Percentiles rank a stretch among this genome's conserved stretches.
Evolutionary conservation across 805 yeast species (phyloP).

Genomic region (Candida chilensis): DNA sequence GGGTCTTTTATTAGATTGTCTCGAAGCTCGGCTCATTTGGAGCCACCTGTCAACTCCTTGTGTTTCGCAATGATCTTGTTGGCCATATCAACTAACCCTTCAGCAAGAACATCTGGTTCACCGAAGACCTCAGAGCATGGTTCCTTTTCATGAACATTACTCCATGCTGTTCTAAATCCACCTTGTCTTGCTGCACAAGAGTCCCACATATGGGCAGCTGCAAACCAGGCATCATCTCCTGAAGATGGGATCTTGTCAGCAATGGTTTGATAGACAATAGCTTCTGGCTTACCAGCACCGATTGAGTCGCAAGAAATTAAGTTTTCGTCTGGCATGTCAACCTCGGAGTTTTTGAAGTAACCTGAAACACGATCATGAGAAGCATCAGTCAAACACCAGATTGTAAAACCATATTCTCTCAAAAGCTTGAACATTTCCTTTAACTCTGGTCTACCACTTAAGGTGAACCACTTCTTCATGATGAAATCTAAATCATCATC

Average conservation of each 20-base stretch:
- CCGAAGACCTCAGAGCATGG: conserved; percentile 18
- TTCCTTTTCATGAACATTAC: conserved; percentile 14
- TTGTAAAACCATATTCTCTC: conserved; percentile 16
- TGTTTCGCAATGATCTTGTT: conserved; percentile 13
- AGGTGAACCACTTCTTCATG: conserved; percentile 11
- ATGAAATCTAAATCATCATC: conserved; percentile 14
- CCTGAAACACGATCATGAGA: conserved; percentile 13
- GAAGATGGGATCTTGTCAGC: conserved; percentile 11
- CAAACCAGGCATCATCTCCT: conserved; percentile 17
- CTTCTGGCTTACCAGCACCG: conserved; percentile 17
- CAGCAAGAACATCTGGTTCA: conserved; percentile 15
- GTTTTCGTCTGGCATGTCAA: conserved; percentile 15
- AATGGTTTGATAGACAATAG: conserved; percentile 13
- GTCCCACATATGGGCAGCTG: conserved; percentile 22
- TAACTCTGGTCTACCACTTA: conserved; percentile 15
- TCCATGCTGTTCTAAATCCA: conserved; percentile 19
- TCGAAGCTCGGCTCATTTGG: too few relatives aligned
- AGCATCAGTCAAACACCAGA: conserved; percentile 18
- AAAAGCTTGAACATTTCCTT: conserved; percentile 13
- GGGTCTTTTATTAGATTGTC: too few relatives aligned
- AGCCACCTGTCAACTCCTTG: conserved; percentile 2
- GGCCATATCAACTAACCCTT: conserved; percentile 16
- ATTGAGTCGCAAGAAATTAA: conserved; percentile 17
- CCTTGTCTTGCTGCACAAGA: conserved; percentile 17
- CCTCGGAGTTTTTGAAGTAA: conserved; percentile 12